Evolutionary conservation across 768 basidiomycete genomes (phyloP).

Genomic region (Suillus plorans): DNA sequence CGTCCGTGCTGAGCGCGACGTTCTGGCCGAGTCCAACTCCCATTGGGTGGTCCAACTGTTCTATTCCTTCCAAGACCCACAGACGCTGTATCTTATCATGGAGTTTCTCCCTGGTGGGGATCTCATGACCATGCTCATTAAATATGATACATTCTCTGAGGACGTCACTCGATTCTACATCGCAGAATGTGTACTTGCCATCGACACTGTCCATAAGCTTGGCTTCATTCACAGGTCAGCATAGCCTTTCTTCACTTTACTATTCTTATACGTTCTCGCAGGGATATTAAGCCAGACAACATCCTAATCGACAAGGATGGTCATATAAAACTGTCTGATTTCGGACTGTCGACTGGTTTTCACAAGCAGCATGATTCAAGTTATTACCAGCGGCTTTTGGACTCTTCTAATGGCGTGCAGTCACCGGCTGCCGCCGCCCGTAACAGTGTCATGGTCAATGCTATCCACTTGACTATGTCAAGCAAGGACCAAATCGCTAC

Average conservation of each 20-base stretch:
- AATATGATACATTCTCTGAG: conserved; percentile 98
- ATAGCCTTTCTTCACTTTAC: neutral
- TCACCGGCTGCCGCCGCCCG: conserved; percentile 51
- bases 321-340: conserved; percentile 97
- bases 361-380: conserved; percentile 96
- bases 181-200: conserved; percentile 96
- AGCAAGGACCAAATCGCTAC: conserved; percentile 93
- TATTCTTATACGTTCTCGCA: conserved; percentile 29
- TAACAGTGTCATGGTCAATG: conserved; percentile 97
- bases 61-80: conserved; percentile 96
- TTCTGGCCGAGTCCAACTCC: conserved; percentile 93
- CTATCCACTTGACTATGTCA: conserved; percentile 94
- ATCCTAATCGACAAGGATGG: conserved; percentile 89
- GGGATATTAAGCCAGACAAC: conserved; percentile 99
- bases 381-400: conserved; percentile 90
- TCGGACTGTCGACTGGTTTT: conserved; percentile 98
- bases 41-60: conserved; percentile 96
- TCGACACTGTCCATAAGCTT: conserved; percentile 95
- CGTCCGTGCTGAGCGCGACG: conserved; percentile 96
- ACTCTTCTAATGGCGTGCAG: conserved; percentile 51
- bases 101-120: conserved; percentile 98
- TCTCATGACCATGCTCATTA: conserved; percentile 99
- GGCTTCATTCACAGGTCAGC: conserved; percentile 95
- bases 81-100: conserved; percentile 96
- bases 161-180: conserved; percentile 98